Percentiles rank a stretch among this genome's conserved stretches.
phyloP scores from a whole-genome alignment of 371 early-diverging fungal species.

The Funneliformis caledonium region DNA sequence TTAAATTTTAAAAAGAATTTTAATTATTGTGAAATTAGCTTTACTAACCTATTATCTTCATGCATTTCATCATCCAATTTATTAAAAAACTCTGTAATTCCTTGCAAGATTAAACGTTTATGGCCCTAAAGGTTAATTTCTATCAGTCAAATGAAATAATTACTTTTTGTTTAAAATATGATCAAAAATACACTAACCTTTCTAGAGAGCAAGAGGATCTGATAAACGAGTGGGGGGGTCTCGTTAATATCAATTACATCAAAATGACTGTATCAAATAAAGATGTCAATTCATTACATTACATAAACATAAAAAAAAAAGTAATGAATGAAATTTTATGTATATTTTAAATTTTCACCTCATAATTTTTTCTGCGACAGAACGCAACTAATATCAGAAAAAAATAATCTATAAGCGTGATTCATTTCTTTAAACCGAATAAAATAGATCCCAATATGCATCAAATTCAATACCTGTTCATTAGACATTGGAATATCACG shows the following conservation, averaged over 20 bases:
- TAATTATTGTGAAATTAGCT: background rate
- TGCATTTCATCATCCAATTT: constrained; percentile 44
- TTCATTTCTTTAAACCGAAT: background rate
- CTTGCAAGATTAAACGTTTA: constrained; percentile 52
- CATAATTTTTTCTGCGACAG: constrained; percentile 47
- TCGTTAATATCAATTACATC: constrained; percentile 58
- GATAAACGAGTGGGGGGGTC: constrained; percentile 61
- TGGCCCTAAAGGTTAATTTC: constrained; percentile 47
- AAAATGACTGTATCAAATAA: constrained; percentile 48
- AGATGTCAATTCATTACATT: background rate
- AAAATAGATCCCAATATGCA: background rate
- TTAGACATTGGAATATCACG: constrained; percentile 32
- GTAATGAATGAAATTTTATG: background rate
- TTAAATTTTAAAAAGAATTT: background rate
- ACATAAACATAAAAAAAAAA: background rate
- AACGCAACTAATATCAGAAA: background rate
- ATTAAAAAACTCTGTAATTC: constrained; percentile 54
- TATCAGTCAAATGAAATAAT: background rate
- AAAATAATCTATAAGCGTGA: background rate
- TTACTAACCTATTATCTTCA: background rate
- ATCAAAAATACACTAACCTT: constrained; percentile 51
- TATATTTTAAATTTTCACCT: constrained; percentile 41
- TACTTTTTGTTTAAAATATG: background rate
- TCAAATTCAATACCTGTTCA: constrained; percentile 15
- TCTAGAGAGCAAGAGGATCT: constrained; percentile 59